Evolutionary conservation across 2,329 filamentous ascomycete species (phyloP), one percentile per base, ranked within the genome.

Genomic region (Penicillium sp.): DNA sequence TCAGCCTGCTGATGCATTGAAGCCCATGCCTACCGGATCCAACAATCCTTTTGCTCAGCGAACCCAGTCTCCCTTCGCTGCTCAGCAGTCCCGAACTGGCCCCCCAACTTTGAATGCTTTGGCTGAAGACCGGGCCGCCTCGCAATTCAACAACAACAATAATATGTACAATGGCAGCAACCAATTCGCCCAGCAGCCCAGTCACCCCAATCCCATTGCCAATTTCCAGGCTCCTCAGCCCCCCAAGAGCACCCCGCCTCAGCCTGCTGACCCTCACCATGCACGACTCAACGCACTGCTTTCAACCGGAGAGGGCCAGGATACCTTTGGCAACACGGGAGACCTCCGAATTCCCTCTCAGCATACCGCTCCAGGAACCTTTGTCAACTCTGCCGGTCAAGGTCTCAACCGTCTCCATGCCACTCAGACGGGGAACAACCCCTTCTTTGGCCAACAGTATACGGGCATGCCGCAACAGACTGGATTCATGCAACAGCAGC

Each of bases 261-360:
- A 63, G 46, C 49, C 59, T 48, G 61, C 63, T 37, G 78, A 85
- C 56, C 79, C 81, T 9, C 80, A 84, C 54, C 73, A 80, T 49
- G 83, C 85, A 24, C 86, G 82, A 63, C 85, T 98, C 57, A 97
- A 97, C 66, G 81, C 86, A 1, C 81, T 98, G 32, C 81, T 98
- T 39, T 81, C 90, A 3, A 83, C 80, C 25, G 90, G 93, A 55
- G 93, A 98, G 48, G 93, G 93, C 25, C 87, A 94, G 76, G 93
- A 98, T 66, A 98, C 93, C 0, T 98, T 94, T 66, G 93, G 93
- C 56, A 98, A 98, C 67, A 88, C 88, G n/a, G 93, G 93, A 57
- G 88, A 97, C 55, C 78, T 95, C 40, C 90, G 93, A 69, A 95
- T 98, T 55, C 93, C 93, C 1, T 84, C 93, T 2, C 93, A 98